Conservation (phyloP, 1,284 basidiomycete genomes). For the Rhodotorula sp. region DNA sequence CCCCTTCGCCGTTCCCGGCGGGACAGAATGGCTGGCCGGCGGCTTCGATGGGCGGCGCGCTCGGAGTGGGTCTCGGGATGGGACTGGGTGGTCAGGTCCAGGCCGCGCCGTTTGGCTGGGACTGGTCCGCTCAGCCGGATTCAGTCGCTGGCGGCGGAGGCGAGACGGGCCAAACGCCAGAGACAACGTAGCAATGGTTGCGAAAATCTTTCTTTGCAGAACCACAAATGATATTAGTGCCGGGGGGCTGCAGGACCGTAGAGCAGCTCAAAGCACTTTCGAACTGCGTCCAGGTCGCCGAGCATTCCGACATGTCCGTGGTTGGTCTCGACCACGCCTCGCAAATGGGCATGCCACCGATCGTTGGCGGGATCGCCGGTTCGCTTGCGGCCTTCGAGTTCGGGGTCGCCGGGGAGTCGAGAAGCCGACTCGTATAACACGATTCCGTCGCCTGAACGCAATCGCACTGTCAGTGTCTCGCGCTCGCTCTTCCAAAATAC, state of each 20-base stretch:
- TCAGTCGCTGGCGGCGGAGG: too few relatives aligned
- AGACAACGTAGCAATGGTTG: too few relatives aligned
- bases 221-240: neutral
- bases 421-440: slow-evolving; percentile 45
- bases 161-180: neutral
- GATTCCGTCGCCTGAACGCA: slow-evolving; percentile 44
- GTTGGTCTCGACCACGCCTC: slow-evolving; percentile 43
- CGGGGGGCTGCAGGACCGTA: slow-evolving; percentile 2
- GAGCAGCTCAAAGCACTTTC: slow-evolving; percentile 22
- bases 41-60: neutral
- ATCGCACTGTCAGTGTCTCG: neutral
- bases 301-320: slow-evolving; percentile 46
- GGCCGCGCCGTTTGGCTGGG: slow-evolving; percentile 1
- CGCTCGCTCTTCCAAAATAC: neutral
- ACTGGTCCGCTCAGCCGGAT: neutral
- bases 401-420: slow-evolving; percentile 41
- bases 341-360: slow-evolving; percentile 36
- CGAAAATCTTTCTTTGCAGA: neutral
- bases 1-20: neutral
- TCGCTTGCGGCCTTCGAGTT: slow-evolving; percentile 1
- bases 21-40: neutral
- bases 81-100: neutral
- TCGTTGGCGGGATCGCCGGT: slow-evolving; percentile 2
- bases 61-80: neutral
- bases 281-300: slow-evolving; percentile 41